These are phyloP conservation scores for Malassezia globosa DNA, from an alignment of 1,284 basidiomycete species.

Conservation along the genomic window DNA sequence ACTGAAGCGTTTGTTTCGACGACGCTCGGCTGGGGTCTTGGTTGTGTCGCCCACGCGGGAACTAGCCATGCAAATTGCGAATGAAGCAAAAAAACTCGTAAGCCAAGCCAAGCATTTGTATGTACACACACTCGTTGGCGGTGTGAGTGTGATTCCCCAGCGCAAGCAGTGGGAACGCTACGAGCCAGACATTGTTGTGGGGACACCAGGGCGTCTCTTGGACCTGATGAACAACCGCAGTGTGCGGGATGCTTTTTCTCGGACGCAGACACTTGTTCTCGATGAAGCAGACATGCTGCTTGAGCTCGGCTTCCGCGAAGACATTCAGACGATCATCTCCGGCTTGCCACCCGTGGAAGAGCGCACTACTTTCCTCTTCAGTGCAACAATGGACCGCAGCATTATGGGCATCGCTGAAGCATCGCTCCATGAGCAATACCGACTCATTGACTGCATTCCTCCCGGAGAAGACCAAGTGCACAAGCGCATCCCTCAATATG, in stretches of 20 bases:
- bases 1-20: slow-evolving; percentile 17
- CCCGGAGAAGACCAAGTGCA: slow-evolving; percentile 58
- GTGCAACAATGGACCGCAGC: slow-evolving; percentile 60
- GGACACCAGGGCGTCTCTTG: slow-evolving; percentile 77
- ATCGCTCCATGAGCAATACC: slow-evolving; percentile 57
- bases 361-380: slow-evolving; percentile 87
- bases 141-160: slow-evolving; percentile 59
- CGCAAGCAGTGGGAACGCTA: slow-evolving; percentile 58
- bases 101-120: slow-evolving; percentile 51
- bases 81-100: slow-evolving; percentile 64
- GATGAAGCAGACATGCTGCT: slow-evolving; percentile 93
- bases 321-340: slow-evolving; percentile 65
- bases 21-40: slow-evolving; percentile 59
- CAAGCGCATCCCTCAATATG: slow-evolving; percentile 69
- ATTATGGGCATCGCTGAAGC: slow-evolving; percentile 51
- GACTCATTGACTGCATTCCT: slow-evolving; percentile 56
- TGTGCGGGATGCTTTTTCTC: slow-evolving; percentile 26
- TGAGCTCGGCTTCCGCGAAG: slow-evolving; percentile 89
- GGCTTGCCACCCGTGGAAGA: slow-evolving; percentile 59
- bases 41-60: slow-evolving; percentile 90
- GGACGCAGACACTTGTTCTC: slow-evolving; percentile 64
- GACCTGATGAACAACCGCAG: slow-evolving; percentile 57
- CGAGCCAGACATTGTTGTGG: slow-evolving; percentile 74
- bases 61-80: slow-evolving; percentile 82
- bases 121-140: slow-evolving; percentile 71